A percentile compares a stretch with the other conserved stretches of the same genome.
These are phyloP conservation scores for Protostelium mycophagum DNA, from an alignment of 78 protist species.

Conservation along the genomic window DNA sequence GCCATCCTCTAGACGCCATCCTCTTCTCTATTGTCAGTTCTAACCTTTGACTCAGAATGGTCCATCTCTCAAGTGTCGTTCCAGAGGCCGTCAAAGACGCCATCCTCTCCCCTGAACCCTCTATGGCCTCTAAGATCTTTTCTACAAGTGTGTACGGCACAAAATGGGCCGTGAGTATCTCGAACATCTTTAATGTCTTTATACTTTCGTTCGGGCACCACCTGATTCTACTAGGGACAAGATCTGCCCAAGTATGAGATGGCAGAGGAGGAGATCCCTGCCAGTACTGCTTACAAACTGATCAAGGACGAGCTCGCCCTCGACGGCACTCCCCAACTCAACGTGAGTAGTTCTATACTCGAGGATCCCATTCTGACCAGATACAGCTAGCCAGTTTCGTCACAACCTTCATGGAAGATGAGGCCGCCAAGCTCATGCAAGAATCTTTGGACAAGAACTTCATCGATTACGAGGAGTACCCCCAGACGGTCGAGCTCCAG, in stretches of 20 bases:
- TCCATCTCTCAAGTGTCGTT: too few species aligned
- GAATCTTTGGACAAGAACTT: conserved; percentile 13
- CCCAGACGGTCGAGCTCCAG: conserved; percentile 26
- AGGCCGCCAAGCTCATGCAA: conserved; percentile 12
- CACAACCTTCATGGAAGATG: conserved; percentile 10
- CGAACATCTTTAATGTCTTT: too few species aligned
- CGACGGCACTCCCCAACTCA: conserved; percentile 14
- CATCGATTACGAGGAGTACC: conserved; percentile 29
- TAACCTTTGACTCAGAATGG: too few species aligned
- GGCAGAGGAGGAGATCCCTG: background rate
- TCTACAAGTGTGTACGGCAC: background rate
- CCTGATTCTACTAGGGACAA: background rate
- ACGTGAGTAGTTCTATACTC: background rate
- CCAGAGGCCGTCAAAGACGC: too few species aligned
- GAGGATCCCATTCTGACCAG: background rate
- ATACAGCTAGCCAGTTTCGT: conserved; percentile 22
- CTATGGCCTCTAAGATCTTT: background rate
- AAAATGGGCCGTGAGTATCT: background rate
- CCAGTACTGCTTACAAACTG: background rate
- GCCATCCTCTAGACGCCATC: too few species aligned
- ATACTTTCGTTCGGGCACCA: background rate
- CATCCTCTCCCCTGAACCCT: too few species aligned
- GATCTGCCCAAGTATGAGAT: background rate
- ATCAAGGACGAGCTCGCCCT: conserved; percentile 17
- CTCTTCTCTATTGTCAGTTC: too few species aligned